Percentiles rank a stretch among this genome's conserved stretches.
phyloP scores from a whole-genome alignment of 495 filamentous ascomycete species.

The Xylaria grammica region DNA sequence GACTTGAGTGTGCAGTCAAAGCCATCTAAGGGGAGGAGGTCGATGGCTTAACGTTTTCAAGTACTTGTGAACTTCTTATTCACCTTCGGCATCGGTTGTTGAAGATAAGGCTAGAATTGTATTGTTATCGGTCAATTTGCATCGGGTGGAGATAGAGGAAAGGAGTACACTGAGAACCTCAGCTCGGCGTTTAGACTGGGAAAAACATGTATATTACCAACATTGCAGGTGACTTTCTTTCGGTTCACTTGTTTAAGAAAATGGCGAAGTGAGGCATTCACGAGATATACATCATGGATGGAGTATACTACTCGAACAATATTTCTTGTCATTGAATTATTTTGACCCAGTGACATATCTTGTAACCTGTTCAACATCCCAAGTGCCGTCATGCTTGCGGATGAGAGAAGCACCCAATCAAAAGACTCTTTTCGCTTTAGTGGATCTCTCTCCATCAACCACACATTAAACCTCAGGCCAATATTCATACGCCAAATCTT shows the following conservation, averaged over 20 bases:
- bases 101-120: slow-evolving; percentile 3
- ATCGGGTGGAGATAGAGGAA: slow-evolving; percentile 3
- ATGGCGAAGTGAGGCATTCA: neutral
- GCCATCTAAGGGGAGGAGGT: slow-evolving; percentile 29
- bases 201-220: slow-evolving; percentile 12
- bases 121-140: slow-evolving; percentile 16
- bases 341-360: no score
- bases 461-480: slow-evolving; percentile 13
- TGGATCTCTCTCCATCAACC: slow-evolving; percentile 17
- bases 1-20: slow-evolving; percentile 31
- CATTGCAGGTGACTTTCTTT: neutral
- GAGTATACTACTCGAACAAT: neutral
- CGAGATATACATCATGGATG: no score
- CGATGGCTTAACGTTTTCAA: slow-evolving; percentile 15
- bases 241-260: neutral
- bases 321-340: no score
- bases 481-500: slow-evolving; percentile 9
- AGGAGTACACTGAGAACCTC: neutral
- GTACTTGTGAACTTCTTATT: neutral
- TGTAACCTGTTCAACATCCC: neutral
- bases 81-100: neutral
- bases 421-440: slow-evolving; percentile 1
- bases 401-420: slow-evolving; percentile 20
- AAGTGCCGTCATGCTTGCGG: neutral
- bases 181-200: slow-evolving; percentile 16